Conservation (phyloP, 2,329 filamentous ascomycete species). For the Uncinocarpus reesii region DNA sequence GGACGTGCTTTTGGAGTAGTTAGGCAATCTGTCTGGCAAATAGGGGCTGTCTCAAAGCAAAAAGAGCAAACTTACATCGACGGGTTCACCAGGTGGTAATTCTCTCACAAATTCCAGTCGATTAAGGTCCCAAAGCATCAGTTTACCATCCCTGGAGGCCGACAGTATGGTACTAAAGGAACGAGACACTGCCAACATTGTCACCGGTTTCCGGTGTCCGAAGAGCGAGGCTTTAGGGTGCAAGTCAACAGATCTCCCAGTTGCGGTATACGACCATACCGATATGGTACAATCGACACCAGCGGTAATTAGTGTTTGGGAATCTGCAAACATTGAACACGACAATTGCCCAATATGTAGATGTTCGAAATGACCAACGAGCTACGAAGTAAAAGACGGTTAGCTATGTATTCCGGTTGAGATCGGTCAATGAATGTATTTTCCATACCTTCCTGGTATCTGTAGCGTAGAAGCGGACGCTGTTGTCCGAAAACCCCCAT, state of each 20-base stretch:
- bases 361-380: constrained; percentile 84
- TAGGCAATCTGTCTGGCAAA: not conserved
- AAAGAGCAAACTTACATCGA: constrained; percentile 31
- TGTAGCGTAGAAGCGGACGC: constrained; percentile 78
- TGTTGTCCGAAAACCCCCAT: constrained; percentile 92
- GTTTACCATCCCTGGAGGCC: constrained; percentile 67
- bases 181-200: constrained; percentile 70
- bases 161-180: constrained; percentile 83
- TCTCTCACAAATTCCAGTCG: constrained; percentile 74
- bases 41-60: not conserved
- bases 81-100: constrained; percentile 48
- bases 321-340: constrained; percentile 73
- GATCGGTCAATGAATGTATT: not conserved
- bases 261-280: constrained; percentile 62
- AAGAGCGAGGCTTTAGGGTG: constrained; percentile 71
- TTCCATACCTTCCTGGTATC: constrained; percentile 60
- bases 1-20: constrained; percentile 52
- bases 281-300: constrained; percentile 87
- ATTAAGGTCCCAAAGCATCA: constrained; percentile 91
- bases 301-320: constrained; percentile 79
- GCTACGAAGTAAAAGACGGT: constrained; percentile 24
- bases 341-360: constrained; percentile 85
- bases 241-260: constrained; percentile 64
- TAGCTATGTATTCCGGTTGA: not conserved
- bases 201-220: constrained; percentile 77